Evolutionary conservation across 176 grass and related monocot species (phyloP).

Genomic region (Eremochloa ophiuroides): DNA sequence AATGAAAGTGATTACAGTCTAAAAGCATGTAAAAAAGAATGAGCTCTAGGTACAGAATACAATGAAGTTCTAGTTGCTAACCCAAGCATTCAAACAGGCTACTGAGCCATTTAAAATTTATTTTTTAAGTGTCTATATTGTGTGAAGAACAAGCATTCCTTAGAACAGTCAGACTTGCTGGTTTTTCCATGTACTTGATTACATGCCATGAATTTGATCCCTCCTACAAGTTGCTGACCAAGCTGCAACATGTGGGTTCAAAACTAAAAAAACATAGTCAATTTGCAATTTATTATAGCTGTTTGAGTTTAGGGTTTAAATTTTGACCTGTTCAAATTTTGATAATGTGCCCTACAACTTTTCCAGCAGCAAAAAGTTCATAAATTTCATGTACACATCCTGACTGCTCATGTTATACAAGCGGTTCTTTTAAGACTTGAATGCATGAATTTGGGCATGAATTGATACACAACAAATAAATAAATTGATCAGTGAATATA

Average conservation of each 20-base stretch:
- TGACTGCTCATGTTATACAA: neutral
- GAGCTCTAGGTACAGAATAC: neutral
- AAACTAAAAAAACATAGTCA: neutral
- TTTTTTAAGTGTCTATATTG: neutral
- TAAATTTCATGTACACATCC: neutral
- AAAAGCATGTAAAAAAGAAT: neutral
- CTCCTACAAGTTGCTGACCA: neutral
- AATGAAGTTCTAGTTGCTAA: neutral
- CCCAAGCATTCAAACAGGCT: neutral
- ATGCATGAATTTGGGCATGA: neutral
- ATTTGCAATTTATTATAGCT: neutral
- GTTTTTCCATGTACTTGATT: too few species aligned
- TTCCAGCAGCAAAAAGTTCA: neutral
- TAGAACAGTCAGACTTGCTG: neutral
- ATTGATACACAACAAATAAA: neutral
- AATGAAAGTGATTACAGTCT: neutral
- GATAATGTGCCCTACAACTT: neutral
- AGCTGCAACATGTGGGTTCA: neutral
- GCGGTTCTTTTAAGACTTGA: neutral
- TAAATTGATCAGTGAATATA: neutral
- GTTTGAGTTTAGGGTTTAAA: too few species aligned
- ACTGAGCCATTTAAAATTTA: neutral
- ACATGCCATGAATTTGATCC: neutral
- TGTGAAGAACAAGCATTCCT: neutral
- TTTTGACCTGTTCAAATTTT: neutral